Base-by-base conservation (phyloP, 2,329 filamentous ascomycete species). In the Tolypocladium capitatum region DNA sequence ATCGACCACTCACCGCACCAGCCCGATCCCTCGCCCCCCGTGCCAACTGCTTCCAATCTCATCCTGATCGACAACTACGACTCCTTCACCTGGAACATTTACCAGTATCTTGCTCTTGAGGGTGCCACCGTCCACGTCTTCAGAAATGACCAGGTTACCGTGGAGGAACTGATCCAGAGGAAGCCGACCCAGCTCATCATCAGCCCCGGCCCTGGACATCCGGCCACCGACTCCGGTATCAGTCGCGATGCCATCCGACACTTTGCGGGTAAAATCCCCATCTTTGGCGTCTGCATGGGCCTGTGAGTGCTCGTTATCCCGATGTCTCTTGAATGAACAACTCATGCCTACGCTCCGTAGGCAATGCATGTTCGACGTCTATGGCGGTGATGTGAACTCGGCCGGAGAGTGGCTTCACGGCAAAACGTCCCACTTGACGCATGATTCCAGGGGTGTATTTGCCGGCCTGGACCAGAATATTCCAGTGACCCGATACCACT, bases 41-140 rank as follows among this genome's bases (percentile, higher is more conserved):
- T 96, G 46, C 65, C 83, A 24, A 89, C 82, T 45, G 92, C 92
- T 27, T 86, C 84, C 49, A 97, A 97, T 67, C 76, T 98, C 49
- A 78, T 98, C 53, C 76, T 98, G 53, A 96, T 98, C 60, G 92
- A 98, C 74, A 98, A 98, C 69, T 98, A 97, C 68, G 92, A 98
- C 68, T 97, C 92, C 4, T 98, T 98, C 66, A 96, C 91, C 50
- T 98, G 90, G 88, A 98, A 98, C 62, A 88, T 98, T 50, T 98
- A 97, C 66, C 94, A 98, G 67, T 98, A 98, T 61, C 80, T 98
- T 1, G 84, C 91, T 7, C 81, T 98, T n/a, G 92, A 97, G 65
- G 92, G 92, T 31, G 92, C 94, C 28, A 85, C 74, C 1, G 92
- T 96, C 45, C 86, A 83, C 4, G 92, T 98, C 20, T 86, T 82